phyloP scores from a whole-genome alignment of 148 eudicot species.

The Camellia japonica region DNA sequence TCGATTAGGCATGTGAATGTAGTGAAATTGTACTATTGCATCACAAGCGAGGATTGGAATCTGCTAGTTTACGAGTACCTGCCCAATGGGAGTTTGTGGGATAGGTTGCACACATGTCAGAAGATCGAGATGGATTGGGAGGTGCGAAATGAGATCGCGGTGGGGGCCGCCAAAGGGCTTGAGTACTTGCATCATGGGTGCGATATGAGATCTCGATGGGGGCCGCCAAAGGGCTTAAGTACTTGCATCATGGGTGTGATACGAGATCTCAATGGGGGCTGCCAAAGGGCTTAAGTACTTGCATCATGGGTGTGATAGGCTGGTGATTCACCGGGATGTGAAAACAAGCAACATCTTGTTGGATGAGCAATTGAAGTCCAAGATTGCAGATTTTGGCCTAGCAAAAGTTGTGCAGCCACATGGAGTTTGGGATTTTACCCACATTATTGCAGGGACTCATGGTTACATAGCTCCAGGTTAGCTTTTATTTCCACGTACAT shows the following conservation, averaged over 20 bases:
- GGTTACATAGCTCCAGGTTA: slow-evolving; percentile 50
- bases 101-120: slow-evolving; percentile 28
- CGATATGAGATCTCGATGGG: too few species aligned
- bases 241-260: slow-evolving; percentile 37
- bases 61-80: slow-evolving; percentile 41
- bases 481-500: neutral
- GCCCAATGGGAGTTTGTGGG: slow-evolving; percentile 48
- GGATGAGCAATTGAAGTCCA: slow-evolving; percentile 42
- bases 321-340: slow-evolving; percentile 39
- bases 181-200: slow-evolving; percentile 45
- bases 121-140: slow-evolving; percentile 35
- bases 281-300: slow-evolving; percentile 40
- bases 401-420: slow-evolving; percentile 31
- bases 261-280: too few species aligned
- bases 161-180: slow-evolving; percentile 38
- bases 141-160: slow-evolving; percentile 30
- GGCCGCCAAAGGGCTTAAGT: slow-evolving; percentile 37
- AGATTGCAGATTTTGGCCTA: slow-evolving; percentile 44
- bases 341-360: slow-evolving; percentile 42
- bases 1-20: slow-evolving; percentile 44
- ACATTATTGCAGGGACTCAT: slow-evolving; percentile 32
- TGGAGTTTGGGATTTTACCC: slow-evolving; percentile 17
- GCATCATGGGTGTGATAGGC: slow-evolving; percentile 36
- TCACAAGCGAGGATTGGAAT: slow-evolving; percentile 38
- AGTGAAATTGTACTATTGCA: slow-evolving; percentile 40